phyloP scores from a whole-genome alignment of 139 green algal species.

The Picochlorum sp. region DNA sequence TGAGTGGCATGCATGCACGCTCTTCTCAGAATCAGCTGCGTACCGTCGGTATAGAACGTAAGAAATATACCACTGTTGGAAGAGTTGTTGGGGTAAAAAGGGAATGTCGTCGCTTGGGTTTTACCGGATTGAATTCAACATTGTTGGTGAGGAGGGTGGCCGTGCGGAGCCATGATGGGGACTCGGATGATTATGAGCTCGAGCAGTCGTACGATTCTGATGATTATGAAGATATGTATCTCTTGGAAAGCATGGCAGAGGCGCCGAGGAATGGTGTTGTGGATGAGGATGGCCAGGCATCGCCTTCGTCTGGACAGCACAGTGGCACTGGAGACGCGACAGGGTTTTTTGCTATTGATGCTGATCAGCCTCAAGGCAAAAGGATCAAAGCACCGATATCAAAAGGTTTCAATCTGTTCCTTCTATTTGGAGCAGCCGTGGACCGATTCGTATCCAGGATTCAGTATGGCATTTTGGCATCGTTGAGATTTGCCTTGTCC shows the following conservation, averaged over 20 bases:
- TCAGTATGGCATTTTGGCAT: constrained; percentile 9
- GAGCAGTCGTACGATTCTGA: constrained; percentile 8
- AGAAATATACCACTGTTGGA: too few species aligned
- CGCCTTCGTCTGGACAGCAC: neutral
- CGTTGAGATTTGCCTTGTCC: neutral
- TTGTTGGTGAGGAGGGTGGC: neutral
- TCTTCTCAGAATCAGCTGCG: too few species aligned
- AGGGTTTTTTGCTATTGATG: too few species aligned
- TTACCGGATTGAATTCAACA: too few species aligned
- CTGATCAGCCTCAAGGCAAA: neutral
- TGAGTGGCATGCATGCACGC: too few species aligned
- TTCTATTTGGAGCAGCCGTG: constrained; percentile 12
- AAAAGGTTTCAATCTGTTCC: constrained; percentile 2
- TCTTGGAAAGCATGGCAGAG: neutral
- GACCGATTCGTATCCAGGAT: constrained; percentile 16
- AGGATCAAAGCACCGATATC: neutral
- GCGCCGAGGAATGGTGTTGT: neutral
- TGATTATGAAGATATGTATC: constrained; percentile 13
- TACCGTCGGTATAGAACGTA: too few species aligned
- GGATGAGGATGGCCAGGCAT: neutral
- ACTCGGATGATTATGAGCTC: constrained; percentile 11
- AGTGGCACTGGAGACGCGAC: too few species aligned
- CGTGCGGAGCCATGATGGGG: neutral
- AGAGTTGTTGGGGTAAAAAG: too few species aligned
- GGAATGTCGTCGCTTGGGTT: too few species aligned